Conservation (phyloP, 2,329 filamentous ascomycete genomes). For the Capronia americana region DNA sequence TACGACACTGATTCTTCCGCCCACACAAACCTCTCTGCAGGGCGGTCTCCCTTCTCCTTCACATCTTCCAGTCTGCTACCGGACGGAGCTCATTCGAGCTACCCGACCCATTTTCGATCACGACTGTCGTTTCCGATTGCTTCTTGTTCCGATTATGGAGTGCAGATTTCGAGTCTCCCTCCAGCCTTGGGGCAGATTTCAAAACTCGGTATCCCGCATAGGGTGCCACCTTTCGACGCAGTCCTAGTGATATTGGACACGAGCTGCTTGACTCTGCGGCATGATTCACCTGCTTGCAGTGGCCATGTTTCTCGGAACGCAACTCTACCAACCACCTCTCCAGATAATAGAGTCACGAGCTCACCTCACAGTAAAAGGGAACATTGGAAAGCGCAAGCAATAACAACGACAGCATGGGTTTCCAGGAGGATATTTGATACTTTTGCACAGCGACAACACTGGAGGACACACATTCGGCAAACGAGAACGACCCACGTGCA, state of each 20-base stretch:
- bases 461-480: constrained; percentile 17
- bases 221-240: neutral
- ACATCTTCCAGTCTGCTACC: constrained; percentile 1
- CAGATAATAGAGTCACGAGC: constrained; percentile 9
- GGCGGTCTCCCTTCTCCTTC: neutral
- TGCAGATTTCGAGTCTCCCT: constrained; percentile 13
- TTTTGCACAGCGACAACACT: constrained; percentile 17
- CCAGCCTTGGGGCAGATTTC: constrained; percentile 17
- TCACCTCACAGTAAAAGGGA: constrained; percentile 28
- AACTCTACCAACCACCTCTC: neutral
- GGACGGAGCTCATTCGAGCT: constrained; percentile 14
- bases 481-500: constrained; percentile 19
- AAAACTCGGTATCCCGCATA: constrained; percentile 13
- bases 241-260: neutral
- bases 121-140: constrained; percentile 32
- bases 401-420: constrained; percentile 8
- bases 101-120: constrained; percentile 14
- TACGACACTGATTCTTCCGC: constrained; percentile 21
- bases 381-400: constrained; percentile 13
- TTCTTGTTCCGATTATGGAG: neutral
- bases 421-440: constrained; percentile 22
- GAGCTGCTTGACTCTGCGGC: neutral
- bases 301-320: neutral
- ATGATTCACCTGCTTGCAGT: constrained; percentile 10
- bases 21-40: constrained; percentile 1